Base-by-base conservation (phyloP, 169 alveolate species). In the Cryptosporidium xiaoi region DNA sequence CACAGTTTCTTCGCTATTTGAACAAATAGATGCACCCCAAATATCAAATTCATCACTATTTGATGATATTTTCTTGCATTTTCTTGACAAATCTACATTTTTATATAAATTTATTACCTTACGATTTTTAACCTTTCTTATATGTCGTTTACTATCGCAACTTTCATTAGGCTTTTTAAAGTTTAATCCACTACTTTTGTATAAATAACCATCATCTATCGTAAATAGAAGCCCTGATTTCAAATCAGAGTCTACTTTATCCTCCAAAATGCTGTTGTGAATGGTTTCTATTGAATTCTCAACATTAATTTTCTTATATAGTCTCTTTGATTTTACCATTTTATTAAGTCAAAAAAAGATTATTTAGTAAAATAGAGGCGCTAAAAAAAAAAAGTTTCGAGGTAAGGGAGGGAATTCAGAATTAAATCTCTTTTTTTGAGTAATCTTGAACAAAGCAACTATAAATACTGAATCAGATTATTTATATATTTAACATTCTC, bases 251-350 rank as follows among this genome's bases (percentile, higher is more conserved):
- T 62, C 87, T 44, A 60, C 13, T 56, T 44, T 60, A 1, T 15
- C 18, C 18, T 12, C 60, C 3, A 60, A 20, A 16, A 6, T 16
- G 40, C 15, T 56, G 6, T 34, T 31, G 12, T 46, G 15, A 24
- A 10, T 24, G 15, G 27, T 13, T 40, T 62, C 40, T 13, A n/a
- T 8, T 6, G 29, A 27, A 44, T 20, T 62, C 18, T 8, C 16
- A 12, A 20, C 15, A 7, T 10, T 27, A 24, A 77, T 77, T 62
- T 60, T 77, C 50, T 27, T 56, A 51, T 55, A 62, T 18, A 20
- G 24, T 29, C 64, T 77, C n/a, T 77, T 77, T 51, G 71, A 16
- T n/a, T 77, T 58, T 34, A 24, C 71, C 87, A 77, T 77, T 44
- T 66, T 8, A 8, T 5, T 3, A 6, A 62, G 20, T 69, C 40